Conservation (phyloP, 352 stramenopile genomes). For the Phytophthora quininea region DNA sequence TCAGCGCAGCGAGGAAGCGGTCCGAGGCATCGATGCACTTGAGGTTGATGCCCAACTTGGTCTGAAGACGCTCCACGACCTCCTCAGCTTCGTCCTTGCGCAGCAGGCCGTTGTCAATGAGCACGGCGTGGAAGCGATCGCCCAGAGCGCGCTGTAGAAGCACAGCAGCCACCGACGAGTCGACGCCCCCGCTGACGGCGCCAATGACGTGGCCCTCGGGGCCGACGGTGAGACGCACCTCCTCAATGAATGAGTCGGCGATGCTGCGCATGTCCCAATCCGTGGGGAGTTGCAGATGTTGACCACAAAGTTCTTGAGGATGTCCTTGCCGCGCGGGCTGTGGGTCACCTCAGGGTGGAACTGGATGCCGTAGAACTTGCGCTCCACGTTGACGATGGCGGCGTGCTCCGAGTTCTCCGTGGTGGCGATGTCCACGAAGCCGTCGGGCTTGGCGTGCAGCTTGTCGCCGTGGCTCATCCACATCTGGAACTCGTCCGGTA, state of each 20-base stretch:
- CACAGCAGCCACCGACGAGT: constrained; percentile 98
- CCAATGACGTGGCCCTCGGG: constrained; percentile 97
- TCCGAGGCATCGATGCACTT: constrained; percentile 96
- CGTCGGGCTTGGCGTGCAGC: constrained; percentile 93
- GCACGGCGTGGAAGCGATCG: constrained; percentile 98
- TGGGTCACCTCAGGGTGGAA: constrained; percentile 98
- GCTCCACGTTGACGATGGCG: constrained; percentile 94
- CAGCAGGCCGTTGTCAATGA: constrained; percentile 99
- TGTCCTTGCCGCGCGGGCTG: constrained; percentile 93
- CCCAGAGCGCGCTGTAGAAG: constrained; percentile 97
- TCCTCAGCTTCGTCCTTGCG: constrained; percentile 95
- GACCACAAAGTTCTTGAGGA: constrained; percentile 98
- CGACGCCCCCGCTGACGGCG: constrained; percentile 97
- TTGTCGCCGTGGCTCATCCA: constrained; percentile 99
- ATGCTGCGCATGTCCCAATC: constrained; percentile 99
- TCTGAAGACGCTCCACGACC: constrained; percentile 90
- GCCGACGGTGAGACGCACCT: constrained; percentile 93
- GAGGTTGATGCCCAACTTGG: constrained; percentile 96
- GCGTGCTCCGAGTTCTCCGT: constrained; percentile 93
- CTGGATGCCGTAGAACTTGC: constrained; percentile 97
- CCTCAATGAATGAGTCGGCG: constrained; percentile 87
- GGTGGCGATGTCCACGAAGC: constrained; percentile 89
- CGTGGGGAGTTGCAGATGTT: constrained; percentile 93
- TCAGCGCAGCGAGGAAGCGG: constrained; percentile 94
- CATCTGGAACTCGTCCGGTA: constrained; percentile 95